phyloP scores from a whole-genome alignment of 78 protist genomes.

The Dictyostelium brefeldianum region DNA sequence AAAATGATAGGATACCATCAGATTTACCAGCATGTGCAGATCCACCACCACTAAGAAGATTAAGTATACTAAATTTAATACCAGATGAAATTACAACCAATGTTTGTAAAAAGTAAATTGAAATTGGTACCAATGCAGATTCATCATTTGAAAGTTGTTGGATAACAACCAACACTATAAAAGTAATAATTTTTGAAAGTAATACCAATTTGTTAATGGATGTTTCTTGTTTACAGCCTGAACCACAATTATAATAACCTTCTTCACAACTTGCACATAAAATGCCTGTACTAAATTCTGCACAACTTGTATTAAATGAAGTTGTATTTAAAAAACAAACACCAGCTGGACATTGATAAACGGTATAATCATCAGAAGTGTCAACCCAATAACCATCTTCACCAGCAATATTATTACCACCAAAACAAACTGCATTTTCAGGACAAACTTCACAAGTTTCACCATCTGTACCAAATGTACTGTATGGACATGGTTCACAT shows the following conservation, averaged over 20 bases:
- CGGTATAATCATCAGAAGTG: background rate
- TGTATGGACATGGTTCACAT: slow-evolving; percentile 38
- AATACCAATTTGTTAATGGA: background rate
- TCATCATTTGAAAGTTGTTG: slow-evolving; percentile 56
- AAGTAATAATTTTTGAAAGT: background rate
- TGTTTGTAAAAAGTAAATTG: slow-evolving; percentile 55
- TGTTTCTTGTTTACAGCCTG: slow-evolving; percentile 38
- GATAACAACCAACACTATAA: slow-evolving; percentile 17
- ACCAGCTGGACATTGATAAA: slow-evolving; percentile 54
- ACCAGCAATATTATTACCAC: background rate
- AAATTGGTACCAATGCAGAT: slow-evolving; percentile 47
- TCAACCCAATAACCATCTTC: slow-evolving; percentile 53
- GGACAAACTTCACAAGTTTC: slow-evolving; percentile 36
- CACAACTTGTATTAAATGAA: background rate
- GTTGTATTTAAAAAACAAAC: slow-evolving; percentile 3
- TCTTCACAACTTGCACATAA: slow-evolving; percentile 37
- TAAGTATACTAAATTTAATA: slow-evolving; percentile 47
- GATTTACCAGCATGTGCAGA: slow-evolving; percentile 18
- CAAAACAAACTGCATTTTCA: slow-evolving; percentile 4
- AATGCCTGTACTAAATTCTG: slow-evolving; percentile 12
- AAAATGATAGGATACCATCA: slow-evolving; percentile 6
- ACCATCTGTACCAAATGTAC: slow-evolving; percentile 36
- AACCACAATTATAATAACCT: slow-evolving; percentile 77
- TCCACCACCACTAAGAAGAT: slow-evolving; percentile 23
- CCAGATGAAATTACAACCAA: slow-evolving; percentile 62